These are phyloP conservation scores for Diplodia sapinea DNA, from an alignment of 2,329 filamentous ascomycete species.

Conservation along the genomic window DNA sequence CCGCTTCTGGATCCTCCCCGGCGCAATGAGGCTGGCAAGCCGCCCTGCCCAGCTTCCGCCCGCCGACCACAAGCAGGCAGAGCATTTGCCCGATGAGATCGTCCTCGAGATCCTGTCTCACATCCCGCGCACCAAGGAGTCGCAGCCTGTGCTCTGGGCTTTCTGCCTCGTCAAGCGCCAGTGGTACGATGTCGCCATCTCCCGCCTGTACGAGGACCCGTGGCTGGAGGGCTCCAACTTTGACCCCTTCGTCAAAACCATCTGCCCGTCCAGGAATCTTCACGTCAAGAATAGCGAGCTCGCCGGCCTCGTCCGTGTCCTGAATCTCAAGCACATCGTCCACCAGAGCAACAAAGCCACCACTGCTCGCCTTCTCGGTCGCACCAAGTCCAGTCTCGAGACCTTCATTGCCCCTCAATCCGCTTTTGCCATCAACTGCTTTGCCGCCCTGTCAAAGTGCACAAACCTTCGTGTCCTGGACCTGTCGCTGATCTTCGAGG, in stretches of 20 bases:
- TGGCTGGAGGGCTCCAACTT: slow-evolving; percentile 60
- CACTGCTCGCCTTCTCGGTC: slow-evolving; percentile 62
- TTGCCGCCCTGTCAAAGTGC: slow-evolving; percentile 64
- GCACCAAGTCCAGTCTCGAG: slow-evolving; percentile 59
- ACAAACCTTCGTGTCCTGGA: slow-evolving; percentile 56
- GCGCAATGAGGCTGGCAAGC: slow-evolving; percentile 3
- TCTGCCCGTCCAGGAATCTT: slow-evolving; percentile 59
- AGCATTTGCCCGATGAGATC: slow-evolving; percentile 62
- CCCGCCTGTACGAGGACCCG: slow-evolving; percentile 60
- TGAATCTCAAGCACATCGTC: slow-evolving; percentile 62
- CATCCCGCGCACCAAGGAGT: slow-evolving; percentile 44
- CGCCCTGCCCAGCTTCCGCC: neutral
- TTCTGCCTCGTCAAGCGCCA: slow-evolving; percentile 58
- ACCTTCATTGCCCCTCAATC: slow-evolving; percentile 64
- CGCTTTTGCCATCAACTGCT: slow-evolving; percentile 63
- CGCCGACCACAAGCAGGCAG: neutral
- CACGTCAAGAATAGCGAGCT: slow-evolving; percentile 57
- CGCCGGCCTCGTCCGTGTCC: slow-evolving; percentile 56
- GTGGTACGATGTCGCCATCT: slow-evolving; percentile 62
- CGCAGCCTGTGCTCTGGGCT: slow-evolving; percentile 56
- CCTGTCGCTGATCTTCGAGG: slow-evolving; percentile 59
- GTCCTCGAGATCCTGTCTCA: slow-evolving; percentile 57
- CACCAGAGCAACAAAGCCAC: slow-evolving; percentile 64
- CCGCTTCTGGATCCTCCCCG: neutral
- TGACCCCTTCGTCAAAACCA: slow-evolving; percentile 58